Conservation (phyloP, 148 eudicot species). For the Spergularia bocconei region DNA sequence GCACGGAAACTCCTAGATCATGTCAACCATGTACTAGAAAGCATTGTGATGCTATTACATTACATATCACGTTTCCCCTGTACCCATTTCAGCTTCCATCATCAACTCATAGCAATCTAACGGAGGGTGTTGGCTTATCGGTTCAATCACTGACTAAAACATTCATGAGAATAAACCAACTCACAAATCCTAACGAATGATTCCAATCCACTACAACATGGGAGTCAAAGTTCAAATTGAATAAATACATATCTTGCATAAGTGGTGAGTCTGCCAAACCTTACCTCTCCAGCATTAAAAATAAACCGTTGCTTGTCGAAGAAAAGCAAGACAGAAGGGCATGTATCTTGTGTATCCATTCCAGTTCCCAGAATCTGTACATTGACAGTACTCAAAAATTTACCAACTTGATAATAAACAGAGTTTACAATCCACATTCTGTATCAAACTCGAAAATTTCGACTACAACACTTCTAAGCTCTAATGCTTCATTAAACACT, state of each 20-base stretch:
- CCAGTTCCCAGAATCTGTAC: constrained; percentile 89
- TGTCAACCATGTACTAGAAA: background rate
- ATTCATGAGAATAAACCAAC: background rate
- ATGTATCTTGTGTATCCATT: constrained; percentile 96
- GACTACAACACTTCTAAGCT: background rate
- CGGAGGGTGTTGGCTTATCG: background rate
- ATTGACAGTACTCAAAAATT: constrained; percentile 4
- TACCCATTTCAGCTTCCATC: background rate
- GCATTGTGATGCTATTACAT: background rate
- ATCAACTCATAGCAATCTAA: background rate
- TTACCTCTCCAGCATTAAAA: constrained; percentile 99
- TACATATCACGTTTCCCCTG: background rate
- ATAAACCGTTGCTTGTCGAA: constrained; percentile 89
- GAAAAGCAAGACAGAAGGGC: constrained; percentile 84
- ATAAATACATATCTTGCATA: background rate
- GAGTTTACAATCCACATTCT: background rate
- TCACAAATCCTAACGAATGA: background rate
- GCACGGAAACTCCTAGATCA: background rate
- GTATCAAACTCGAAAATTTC: background rate
- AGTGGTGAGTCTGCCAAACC: constrained; percentile 2
- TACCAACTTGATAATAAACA: background rate
- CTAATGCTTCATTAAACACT: background rate
- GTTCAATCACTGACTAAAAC: background rate
- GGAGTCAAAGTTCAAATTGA: background rate
- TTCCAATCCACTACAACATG: background rate